Conservation (phyloP, 306 rosid species). For the Senna tora region DNA sequence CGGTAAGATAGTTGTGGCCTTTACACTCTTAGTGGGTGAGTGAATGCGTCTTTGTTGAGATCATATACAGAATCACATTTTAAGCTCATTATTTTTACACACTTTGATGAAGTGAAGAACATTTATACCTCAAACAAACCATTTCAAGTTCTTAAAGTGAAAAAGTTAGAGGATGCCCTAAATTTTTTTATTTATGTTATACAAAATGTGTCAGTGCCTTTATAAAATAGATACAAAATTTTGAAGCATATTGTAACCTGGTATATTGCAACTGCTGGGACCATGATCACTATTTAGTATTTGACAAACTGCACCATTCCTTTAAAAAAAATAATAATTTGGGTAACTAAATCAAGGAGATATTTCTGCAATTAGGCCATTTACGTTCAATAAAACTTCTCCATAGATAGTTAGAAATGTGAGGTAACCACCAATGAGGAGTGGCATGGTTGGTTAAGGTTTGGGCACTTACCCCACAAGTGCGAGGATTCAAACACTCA, state of each 20-base stretch:
- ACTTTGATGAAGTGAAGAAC: not conserved
- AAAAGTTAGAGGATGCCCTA: not conserved
- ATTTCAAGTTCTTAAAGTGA: not conserved
- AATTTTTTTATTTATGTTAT: not conserved
- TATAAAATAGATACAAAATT: not conserved
- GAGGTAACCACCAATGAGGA: constrained; percentile 15
- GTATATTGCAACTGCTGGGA: not conserved
- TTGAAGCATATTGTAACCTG: not conserved
- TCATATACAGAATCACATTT: not conserved
- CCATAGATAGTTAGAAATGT: not conserved
- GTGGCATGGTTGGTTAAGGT: no score
- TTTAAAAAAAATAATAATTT: constrained; percentile 21
- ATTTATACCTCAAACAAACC: not conserved
- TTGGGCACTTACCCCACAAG: no score
- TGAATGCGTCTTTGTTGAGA: constrained; percentile 5
- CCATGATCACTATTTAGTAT: not conserved
- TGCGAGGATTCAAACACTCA: no score
- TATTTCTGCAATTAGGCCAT: constrained; percentile 15
- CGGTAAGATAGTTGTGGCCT: not conserved
- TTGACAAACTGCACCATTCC: not conserved
- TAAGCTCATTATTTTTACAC: constrained; percentile 12
- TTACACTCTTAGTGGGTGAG: constrained; percentile 4
- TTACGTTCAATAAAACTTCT: not conserved
- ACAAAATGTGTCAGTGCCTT: constrained; percentile 14
- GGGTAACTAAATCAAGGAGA: constrained; percentile 20